Base-by-base conservation (phyloP, 2,329 filamentous ascomycete genomes). In the Exophiala mesophila region DNA sequence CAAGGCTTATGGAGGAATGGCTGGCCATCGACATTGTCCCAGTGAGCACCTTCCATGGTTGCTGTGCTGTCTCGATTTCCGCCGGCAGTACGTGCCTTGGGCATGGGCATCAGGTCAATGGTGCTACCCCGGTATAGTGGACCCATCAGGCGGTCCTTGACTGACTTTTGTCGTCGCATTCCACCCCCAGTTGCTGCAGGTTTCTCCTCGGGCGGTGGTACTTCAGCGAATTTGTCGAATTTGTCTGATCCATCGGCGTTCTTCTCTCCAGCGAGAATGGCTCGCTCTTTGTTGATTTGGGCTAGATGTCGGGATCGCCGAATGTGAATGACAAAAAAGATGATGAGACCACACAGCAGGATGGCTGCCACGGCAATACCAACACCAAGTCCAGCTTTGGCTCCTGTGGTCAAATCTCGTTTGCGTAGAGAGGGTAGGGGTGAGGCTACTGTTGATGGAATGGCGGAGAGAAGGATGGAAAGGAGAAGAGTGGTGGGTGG, bases 91-190 rank as follows among this genome's bases (percentile, higher is more conserved):
- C 39, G 35, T 8, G 44, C 35, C 13, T 40, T 45, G 3, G 53
- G 53, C 16, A 55, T 30, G 6, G 51, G 53, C 40, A 47, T 47
- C 17, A 55, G 23, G 34, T 55, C 47, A 23, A 53, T 53, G 16
- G 49, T 54, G 47, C 53, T 55, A 30, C 46, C 53, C 10, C 53
- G 49, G 42, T 55, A 55, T 12, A 55, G 33, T 13, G 53, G 53
- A 13, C 53, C 53, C 53, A 55, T 55, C 6, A 55, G 41, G 33
- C 53, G 39, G 30, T 55, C 53, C 23, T 55, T 55, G 38, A 55
- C 52, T 9, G 49, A 53, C 40, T 55, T 55, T 36, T 54, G 48
- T 40, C 53, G 42, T 43, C 49, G 39, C 20, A 54, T 48, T 10
- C 36, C 31, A 4, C 33, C 36, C 6, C 41, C 32, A 7, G 41